These are phyloP conservation scores for Quercus robur DNA, from an alignment of 306 rosid genomes.

Conservation along the genomic window DNA sequence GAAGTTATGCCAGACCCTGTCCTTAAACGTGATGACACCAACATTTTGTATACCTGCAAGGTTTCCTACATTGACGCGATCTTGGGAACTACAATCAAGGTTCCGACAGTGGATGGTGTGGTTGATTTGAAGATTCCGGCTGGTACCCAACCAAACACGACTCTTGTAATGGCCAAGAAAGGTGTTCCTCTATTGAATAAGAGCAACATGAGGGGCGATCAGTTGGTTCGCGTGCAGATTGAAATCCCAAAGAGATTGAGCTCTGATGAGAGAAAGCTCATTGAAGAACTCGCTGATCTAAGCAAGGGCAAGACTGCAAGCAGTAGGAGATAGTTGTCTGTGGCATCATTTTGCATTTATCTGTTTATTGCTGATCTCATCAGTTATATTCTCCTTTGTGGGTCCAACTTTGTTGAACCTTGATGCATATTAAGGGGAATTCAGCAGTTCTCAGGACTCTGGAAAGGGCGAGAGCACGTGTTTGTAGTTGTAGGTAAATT, in stretches of 20 bases:
- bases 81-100: slow-evolving; percentile 80
- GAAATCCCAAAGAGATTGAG: slow-evolving; percentile 89
- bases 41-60: slow-evolving; percentile 83
- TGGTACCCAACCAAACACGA: slow-evolving; percentile 90
- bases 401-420: slow-evolving; percentile 25
- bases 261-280: slow-evolving; percentile 75
- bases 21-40: slow-evolving; percentile 90
- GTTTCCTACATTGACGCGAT: slow-evolving; percentile 89
- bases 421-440: slow-evolving; percentile 20
- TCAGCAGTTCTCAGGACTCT: slow-evolving; percentile 8
- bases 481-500: slow-evolving; percentile 18
- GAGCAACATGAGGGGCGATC: slow-evolving; percentile 92
- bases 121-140: slow-evolving; percentile 67
- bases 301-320: slow-evolving; percentile 82
- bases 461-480: not conserved
- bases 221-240: slow-evolving; percentile 93
- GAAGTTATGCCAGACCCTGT: slow-evolving; percentile 89
- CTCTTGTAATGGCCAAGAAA: slow-evolving; percentile 95
- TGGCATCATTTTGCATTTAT: not conserved
- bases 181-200: slow-evolving; percentile 91
- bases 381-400: not conserved
- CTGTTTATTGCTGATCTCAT: not conserved
- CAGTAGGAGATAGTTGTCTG: slow-evolving; percentile 39
- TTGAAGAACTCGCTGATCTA: slow-evolving; percentile 82
- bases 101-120: slow-evolving; percentile 93